A percentile compares a stretch with the other conserved stretches of the same genome.
Conservation (phyloP, 148 eudicot species). For the Rhododendron griersonianum region DNA sequence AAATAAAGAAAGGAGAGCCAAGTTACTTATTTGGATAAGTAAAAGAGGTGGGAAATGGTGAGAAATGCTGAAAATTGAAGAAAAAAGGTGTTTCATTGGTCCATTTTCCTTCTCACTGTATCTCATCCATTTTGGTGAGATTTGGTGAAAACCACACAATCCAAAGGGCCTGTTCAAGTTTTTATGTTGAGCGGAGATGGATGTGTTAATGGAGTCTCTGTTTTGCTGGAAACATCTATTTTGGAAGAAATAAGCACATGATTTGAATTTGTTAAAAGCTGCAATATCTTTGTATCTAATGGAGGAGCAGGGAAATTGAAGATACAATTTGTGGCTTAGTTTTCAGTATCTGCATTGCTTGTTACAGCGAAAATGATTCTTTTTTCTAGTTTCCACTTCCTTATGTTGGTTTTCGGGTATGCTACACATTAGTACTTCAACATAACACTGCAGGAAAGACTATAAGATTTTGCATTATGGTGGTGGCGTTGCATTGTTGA, state of each 20-base stretch:
- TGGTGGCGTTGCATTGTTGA: neutral
- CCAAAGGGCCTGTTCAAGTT: too few relatives aligned
- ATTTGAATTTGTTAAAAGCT: neutral
- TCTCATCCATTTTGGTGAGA: neutral
- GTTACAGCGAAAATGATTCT: neutral
- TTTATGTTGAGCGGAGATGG: neutral
- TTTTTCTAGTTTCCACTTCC: neutral
- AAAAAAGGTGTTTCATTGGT: neutral
- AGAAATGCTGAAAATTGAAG: too few relatives aligned
- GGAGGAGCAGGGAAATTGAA: neutral
- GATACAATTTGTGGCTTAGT: neutral
- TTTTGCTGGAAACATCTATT: neutral
- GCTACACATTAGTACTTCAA: neutral
- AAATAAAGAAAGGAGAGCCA: too few relatives aligned
- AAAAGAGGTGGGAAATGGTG: too few relatives aligned
- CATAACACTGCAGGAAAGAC: neutral
- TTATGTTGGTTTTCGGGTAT: neutral
- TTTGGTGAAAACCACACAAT: too few relatives aligned
- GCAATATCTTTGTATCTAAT: neutral
- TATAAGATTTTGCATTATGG: neutral
- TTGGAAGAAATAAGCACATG: neutral
- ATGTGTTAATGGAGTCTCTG: neutral
- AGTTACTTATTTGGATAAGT: too few relatives aligned
- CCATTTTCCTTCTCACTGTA: neutral
- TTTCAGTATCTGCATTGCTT: neutral